phyloP scores from a whole-genome alignment of 345 rosid genomes.

The Syzygium aqueum region DNA sequence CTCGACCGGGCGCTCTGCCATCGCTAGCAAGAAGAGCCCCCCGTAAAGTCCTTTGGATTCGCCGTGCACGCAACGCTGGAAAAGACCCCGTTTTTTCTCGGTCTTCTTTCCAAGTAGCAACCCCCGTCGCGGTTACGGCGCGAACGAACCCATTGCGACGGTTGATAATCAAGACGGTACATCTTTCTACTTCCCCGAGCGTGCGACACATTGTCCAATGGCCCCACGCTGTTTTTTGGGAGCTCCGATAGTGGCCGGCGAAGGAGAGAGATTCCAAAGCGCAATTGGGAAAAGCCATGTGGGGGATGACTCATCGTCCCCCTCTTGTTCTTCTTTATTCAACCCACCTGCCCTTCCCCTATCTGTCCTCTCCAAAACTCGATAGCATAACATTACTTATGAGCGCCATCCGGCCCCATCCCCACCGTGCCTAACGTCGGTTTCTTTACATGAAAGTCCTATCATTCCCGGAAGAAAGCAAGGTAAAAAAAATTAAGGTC shows the following conservation, averaged over 20 bases:
- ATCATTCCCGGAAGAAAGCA: not conserved
- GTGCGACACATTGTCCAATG: not conserved
- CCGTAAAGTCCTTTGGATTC: not conserved
- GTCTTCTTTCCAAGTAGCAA: not conserved
- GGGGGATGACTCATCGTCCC: not conserved
- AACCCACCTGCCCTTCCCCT: not conserved
- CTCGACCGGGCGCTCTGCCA: too few species aligned
- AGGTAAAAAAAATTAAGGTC: not conserved
- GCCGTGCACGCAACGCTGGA: not conserved
- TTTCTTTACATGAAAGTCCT: not conserved
- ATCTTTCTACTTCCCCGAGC: not conserved
- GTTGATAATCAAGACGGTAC: not conserved
- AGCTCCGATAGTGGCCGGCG: not conserved
- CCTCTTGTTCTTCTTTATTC: slow-evolving; percentile 1
- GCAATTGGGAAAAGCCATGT: slow-evolving; percentile 1
- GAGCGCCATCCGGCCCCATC: not conserved
- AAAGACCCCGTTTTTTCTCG: too few species aligned
- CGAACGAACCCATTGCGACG: too few species aligned
- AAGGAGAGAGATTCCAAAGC: not conserved
- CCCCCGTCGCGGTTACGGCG: not conserved
- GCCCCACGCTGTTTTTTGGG: not conserved
- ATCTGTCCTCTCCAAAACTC: not conserved
- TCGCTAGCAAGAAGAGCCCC: not conserved
- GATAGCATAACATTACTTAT: not conserved
- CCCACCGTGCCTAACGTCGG: not conserved